A percentile compares a stretch with the other conserved stretches of the same genome.
phyloP scores from a whole-genome alignment of 768 basidiomycete species.

The Boletus rubroflammeus region DNA sequence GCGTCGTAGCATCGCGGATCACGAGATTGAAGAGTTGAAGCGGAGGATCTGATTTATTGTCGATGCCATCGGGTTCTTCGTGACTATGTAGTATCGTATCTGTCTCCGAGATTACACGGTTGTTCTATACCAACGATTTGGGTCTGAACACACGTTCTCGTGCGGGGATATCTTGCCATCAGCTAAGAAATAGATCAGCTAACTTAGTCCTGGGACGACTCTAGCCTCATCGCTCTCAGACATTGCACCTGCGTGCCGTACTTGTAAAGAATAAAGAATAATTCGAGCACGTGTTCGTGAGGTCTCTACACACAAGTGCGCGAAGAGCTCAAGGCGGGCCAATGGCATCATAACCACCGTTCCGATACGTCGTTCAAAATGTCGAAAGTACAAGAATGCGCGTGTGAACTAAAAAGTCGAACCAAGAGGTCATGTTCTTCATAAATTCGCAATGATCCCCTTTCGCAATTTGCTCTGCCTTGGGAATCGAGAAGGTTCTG shows the following conservation, averaged over 20 bases:
- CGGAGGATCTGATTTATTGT: not conserved
- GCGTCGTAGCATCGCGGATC: slow-evolving; percentile 10
- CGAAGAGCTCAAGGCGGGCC: not conserved
- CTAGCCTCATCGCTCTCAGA: not conserved
- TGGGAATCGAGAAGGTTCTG: not conserved
- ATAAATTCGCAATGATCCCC: not conserved
- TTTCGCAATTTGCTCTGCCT: not conserved
- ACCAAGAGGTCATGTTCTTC: no score
- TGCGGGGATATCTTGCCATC: not conserved
- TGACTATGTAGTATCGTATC: not conserved
- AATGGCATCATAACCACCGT: not conserved
- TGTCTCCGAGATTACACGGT: no score
- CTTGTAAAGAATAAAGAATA: no score
- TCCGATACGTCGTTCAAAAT: not conserved
- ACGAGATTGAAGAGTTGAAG: slow-evolving; percentile 1
- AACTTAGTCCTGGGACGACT: no score
- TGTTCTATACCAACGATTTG: not conserved
- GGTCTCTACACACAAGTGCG: not conserved
- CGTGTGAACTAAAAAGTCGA: not conserved
- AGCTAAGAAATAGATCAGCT: not conserved
- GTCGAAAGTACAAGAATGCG: not conserved
- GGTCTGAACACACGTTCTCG: not conserved
- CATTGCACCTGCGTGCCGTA: not conserved
- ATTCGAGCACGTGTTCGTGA: not conserved
- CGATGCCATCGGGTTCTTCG: not conserved